Conservation (phyloP, 2,329 filamentous ascomycete species). For the Aureobasidium sp. region DNA sequence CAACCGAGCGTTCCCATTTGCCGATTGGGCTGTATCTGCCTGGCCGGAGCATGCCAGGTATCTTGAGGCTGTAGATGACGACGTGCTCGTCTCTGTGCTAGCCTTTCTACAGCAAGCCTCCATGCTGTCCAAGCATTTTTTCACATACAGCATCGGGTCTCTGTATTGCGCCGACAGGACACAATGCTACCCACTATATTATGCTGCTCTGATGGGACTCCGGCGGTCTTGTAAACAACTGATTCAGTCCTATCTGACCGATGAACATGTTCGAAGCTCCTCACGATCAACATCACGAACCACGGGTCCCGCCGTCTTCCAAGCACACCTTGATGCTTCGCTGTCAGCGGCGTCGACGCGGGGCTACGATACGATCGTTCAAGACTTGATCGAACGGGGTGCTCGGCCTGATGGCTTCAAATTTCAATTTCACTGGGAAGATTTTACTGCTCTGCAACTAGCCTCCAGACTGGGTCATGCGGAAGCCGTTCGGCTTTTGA, state of each 20-base stretch:
- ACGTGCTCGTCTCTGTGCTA: background rate
- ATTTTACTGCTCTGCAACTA: background rate
- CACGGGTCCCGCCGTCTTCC: background rate
- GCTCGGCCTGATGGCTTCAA: background rate
- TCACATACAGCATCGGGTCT: background rate
- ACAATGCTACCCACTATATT: background rate
- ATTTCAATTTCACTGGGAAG: background rate
- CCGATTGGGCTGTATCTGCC: background rate
- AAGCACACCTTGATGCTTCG: background rate
- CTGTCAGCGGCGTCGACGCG: background rate
- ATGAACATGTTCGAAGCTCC: too few species aligned
- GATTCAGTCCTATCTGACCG: too few species aligned
- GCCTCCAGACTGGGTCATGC: background rate
- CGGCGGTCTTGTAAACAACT: background rate
- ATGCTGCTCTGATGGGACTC: background rate
- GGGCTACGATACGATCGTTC: background rate
- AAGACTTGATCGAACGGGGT: background rate
- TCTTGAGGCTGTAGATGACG: background rate
- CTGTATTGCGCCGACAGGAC: background rate
- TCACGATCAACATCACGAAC: too few species aligned
- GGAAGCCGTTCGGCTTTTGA: background rate
- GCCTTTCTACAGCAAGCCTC: background rate
- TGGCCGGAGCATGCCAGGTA: background rate
- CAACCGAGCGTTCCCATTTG: background rate
- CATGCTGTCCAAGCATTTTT: background rate